phyloP scores from a whole-genome alignment of 345 rosid species.

The Garcia nutans region DNA sequence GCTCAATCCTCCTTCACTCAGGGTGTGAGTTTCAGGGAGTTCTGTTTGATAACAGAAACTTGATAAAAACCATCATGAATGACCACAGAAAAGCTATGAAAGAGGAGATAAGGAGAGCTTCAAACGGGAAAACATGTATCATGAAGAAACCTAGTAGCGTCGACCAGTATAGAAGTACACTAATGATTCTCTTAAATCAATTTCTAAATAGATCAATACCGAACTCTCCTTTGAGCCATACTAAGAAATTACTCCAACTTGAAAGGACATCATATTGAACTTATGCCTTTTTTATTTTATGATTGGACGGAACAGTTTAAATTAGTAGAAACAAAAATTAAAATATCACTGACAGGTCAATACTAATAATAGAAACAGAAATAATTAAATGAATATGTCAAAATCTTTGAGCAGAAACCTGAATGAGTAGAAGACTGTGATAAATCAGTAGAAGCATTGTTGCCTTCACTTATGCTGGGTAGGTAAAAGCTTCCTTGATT shows the following conservation, averaged over 20 bases:
- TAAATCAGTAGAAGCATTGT: neutral
- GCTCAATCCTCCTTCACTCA: neutral
- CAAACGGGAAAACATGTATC: neutral
- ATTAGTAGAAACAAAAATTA: neutral
- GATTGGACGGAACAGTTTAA: neutral
- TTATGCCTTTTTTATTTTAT: neutral
- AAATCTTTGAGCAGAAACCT: neutral
- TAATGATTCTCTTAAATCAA: neutral
- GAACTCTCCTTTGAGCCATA: conserved; percentile 4
- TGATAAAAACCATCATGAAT: neutral
- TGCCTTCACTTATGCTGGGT: conserved; percentile 20
- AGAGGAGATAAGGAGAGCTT: neutral
- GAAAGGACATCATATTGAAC: neutral
- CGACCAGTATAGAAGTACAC: neutral
- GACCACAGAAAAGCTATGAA: neutral
- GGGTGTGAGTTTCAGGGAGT: too few relatives aligned
- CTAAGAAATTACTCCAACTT: neutral
- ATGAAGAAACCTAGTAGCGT: neutral
- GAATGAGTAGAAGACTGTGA: neutral
- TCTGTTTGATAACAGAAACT: too few relatives aligned
- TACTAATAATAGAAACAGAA: neutral
- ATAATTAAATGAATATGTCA: neutral
- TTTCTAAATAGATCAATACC: neutral
- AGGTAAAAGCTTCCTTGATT: conserved; percentile 13
- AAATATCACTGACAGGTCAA: neutral